Conservation (phyloP, 179 eudicot genomes). For the Heliamphora pulchella region DNA sequence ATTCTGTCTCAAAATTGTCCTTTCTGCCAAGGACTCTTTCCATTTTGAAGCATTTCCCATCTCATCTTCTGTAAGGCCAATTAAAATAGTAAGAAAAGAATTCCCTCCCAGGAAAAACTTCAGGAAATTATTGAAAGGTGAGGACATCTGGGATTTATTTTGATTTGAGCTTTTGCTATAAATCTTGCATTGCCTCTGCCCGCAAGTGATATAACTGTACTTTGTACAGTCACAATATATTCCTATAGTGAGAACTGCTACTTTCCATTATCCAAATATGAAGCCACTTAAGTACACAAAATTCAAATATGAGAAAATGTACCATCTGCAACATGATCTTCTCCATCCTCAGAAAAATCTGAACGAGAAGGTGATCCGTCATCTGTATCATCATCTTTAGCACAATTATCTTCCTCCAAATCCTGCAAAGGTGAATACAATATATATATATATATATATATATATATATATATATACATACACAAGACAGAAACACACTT, state of each 20-base stretch:
- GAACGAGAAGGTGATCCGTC: conserved; percentile 30
- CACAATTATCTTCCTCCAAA: conserved; percentile 32
- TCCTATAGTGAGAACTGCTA: neutral
- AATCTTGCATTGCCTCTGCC: conserved; percentile 1
- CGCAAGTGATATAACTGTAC: neutral
- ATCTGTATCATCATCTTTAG: conserved; percentile 33
- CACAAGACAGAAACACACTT: neutral
- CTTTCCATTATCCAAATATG: neutral
- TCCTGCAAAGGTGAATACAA: conserved; percentile 24
- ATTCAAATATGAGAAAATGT: conserved; percentile 6
- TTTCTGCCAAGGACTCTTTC: conserved; percentile 68
- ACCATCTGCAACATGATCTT: conserved; percentile 39
- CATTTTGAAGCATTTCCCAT: conserved; percentile 80
- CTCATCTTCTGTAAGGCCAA: conserved; percentile 35
- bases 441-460: too few relatives aligned
- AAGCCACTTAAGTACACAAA: neutral
- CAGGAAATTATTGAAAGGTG: neutral
- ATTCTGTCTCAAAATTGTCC: conserved; percentile 41
- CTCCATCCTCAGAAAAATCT: conserved; percentile 38
- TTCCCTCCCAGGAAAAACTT: neutral
- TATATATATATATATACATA: too few relatives aligned
- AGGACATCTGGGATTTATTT: neutral
- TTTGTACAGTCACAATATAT: neutral
- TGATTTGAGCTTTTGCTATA: neutral
- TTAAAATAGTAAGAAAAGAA: conserved; percentile 1